Evolutionary conservation across 345 rosid species (phyloP).

Genomic region (Atalantia buxifolia): DNA sequence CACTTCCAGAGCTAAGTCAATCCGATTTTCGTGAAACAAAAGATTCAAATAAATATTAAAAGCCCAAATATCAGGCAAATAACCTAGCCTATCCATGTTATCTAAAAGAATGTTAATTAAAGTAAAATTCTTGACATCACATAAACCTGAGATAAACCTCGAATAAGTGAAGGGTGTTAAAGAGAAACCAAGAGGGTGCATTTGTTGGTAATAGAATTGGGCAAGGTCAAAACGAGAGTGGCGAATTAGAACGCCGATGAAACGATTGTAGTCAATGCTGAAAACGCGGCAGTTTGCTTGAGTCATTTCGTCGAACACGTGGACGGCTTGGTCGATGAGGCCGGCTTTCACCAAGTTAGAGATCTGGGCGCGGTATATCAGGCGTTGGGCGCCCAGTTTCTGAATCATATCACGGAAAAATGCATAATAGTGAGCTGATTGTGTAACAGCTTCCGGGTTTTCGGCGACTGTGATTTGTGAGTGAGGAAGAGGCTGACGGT

Average conservation of each 20-base stretch:
- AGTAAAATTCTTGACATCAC: conserved; percentile 50
- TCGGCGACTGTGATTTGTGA: neutral
- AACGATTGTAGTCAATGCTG: conserved; percentile 77
- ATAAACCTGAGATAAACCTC: conserved; percentile 85
- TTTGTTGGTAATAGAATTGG: conserved; percentile 49
- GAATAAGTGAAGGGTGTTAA: conserved; percentile 82
- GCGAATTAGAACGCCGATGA: conserved; percentile 70
- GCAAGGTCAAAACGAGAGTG: conserved; percentile 71
- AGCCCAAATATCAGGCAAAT: conserved; percentile 78
- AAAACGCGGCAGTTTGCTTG: conserved; percentile 71
- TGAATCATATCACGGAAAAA: conserved; percentile 67
- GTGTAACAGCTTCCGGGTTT: neutral
- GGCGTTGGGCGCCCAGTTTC: conserved; percentile 86
- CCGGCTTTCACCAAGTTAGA: conserved; percentile 62
- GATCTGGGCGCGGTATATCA: conserved; percentile 69
- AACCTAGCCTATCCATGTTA: conserved; percentile 70
- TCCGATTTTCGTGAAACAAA: conserved; percentile 51
- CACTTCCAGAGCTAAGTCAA: conserved; percentile 56
- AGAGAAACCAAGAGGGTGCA: conserved; percentile 74
- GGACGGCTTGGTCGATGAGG: conserved; percentile 67
- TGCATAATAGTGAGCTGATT: conserved; percentile 32
- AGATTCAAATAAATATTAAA: conserved; percentile 71
- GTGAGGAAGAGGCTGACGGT: neutral
- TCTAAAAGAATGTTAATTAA: conserved; percentile 51
- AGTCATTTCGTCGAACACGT: conserved; percentile 90